Conservation (phyloP, 1,284 basidiomycete genomes). For the Sanguinoderma infundibulare region DNA sequence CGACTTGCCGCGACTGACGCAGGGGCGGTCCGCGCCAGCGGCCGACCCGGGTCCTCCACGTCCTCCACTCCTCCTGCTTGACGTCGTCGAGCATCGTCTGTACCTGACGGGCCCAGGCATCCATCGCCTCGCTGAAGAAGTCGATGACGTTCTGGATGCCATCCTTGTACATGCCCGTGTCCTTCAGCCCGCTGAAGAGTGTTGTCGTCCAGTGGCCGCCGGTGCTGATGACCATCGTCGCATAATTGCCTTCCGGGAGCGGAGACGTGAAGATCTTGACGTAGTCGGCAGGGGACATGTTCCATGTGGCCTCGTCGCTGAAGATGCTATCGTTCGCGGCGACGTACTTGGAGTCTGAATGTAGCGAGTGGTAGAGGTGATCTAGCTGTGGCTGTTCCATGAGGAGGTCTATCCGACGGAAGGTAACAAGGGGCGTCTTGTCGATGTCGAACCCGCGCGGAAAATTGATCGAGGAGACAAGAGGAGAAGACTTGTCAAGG, state of each 20-base stretch:
- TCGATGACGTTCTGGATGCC: conserved; percentile 56
- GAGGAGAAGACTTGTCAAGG: conserved; percentile 56
- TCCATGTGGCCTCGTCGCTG: conserved; percentile 58
- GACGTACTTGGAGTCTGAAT: conserved; percentile 21
- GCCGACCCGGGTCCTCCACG: conserved; percentile 24
- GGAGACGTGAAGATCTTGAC: conserved; percentile 50
- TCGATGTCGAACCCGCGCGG: conserved; percentile 58
- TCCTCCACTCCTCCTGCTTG: conserved; percentile 2
- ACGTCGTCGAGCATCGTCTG: conserved; percentile 43
- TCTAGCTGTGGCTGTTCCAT: conserved; percentile 54
- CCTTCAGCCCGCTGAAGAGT: conserved; percentile 51
- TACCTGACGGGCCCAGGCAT: conserved; percentile 54
- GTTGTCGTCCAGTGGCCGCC: conserved; percentile 71
- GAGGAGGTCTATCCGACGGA: conserved; percentile 66
- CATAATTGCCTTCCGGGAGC: conserved; percentile 54
- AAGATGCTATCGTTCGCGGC: conserved; percentile 43
- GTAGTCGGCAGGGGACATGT: conserved; percentile 54
- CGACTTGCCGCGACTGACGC: conserved; percentile 43
- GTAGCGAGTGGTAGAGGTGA: conserved; percentile 43
- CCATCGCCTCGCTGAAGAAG: conserved; percentile 60
- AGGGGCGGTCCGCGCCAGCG: neutral
- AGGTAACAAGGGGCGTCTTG: conserved; percentile 62
- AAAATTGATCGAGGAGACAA: conserved; percentile 45
- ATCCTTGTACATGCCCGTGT: conserved; percentile 39
- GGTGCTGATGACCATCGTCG: conserved; percentile 62